Evolutionary conservation across 345 rosid genomes (phyloP), one percentile per base, ranked within the genome.

Genomic region (Clausena lansium): DNA sequence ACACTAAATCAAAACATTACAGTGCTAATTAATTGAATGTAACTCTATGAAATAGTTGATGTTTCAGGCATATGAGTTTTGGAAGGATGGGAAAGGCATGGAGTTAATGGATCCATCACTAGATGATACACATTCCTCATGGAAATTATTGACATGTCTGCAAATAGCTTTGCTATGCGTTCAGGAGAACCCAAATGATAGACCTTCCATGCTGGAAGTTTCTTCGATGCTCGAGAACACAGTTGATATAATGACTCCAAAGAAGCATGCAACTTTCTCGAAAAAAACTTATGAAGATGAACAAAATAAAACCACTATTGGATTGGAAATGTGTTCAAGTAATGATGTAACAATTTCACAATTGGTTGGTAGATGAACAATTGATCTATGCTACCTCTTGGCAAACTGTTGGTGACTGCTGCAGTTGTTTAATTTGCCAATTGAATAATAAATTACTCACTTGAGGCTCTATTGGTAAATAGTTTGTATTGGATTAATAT

Each of bases 251-350:
- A 63, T 36, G 7, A 28, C 0, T 41, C 83, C 78, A 2, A 76
- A 76, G 47, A 79, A 79, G 59, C 85, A 70, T 50, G 73, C 35
- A 63, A 7, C 83, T 2, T 83, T 83, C 50, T 79, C 78, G 0
- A 22, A 19, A 27, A 20, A 35, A 45, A 27, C 8, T 17, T 76
- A 45, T 65, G 79, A 75, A 71, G 67, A 28, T 11, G 30, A 63
- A 33, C 14, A 63, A 52, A 52, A 52, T 52, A 19, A 19, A 52
- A 2, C 7, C 15, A 52, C 15, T 2, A 79, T 41, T 3, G 10
- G 30, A 28, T 0, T 11, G 39, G 69, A 7, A 2, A 52, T 52
- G 1, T 52, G 13, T 19, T 52, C 58, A 54, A 9, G 9, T 20
- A 54, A 54, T 15, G 58, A 54, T 54, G 58, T 19, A 52, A 52